These are phyloP conservation scores for Oryza glaberrima DNA, from an alignment of 176 grass and related monocot species.

Conservation along the genomic window DNA sequence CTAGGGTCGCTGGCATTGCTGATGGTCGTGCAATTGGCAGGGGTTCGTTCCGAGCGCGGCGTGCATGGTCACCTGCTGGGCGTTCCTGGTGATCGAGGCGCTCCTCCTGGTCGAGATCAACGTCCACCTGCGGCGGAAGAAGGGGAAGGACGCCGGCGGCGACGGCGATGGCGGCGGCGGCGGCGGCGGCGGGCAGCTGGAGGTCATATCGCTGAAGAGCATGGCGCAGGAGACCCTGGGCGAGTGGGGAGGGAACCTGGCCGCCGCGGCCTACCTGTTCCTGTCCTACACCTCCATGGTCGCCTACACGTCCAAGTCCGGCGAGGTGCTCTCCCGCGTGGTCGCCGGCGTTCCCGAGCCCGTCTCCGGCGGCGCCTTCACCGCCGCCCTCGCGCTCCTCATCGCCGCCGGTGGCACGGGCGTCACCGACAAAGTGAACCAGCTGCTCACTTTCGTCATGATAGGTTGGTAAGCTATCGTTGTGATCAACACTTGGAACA, in stretches of 20 bases:
- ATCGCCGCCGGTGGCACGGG: constrained; percentile 61
- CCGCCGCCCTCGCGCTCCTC: constrained; percentile 62
- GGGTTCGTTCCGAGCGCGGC: constrained; percentile 77
- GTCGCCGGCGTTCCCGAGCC: constrained; percentile 54
- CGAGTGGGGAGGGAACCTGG: constrained; percentile 76
- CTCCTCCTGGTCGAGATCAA: constrained; percentile 79
- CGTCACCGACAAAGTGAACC: constrained; percentile 72
- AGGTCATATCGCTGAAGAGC: constrained; percentile 75
- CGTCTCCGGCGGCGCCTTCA: constrained; percentile 63
- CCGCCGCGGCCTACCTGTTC: constrained; percentile 69
- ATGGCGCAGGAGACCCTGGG: constrained; percentile 85
- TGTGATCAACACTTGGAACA: not conserved
- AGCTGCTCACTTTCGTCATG: constrained; percentile 72
- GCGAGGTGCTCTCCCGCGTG: constrained; percentile 69
- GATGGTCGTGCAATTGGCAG: constrained; percentile 37
- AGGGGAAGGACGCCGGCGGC: constrained; percentile 31
- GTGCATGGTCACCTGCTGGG: constrained; percentile 72
- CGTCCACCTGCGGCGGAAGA: constrained; percentile 50
- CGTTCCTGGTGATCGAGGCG: constrained; percentile 68
- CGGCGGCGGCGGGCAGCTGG: constrained; percentile 18
- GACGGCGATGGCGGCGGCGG: not conserved
- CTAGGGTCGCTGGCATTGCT: not conserved
- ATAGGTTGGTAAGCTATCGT: constrained; percentile 54
- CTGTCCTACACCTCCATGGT: constrained; percentile 79
- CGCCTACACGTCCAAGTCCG: constrained; percentile 78